phyloP scores from a whole-genome alignment of 139 green algal species.

The Astrephomene gubernaculifera region DNA sequence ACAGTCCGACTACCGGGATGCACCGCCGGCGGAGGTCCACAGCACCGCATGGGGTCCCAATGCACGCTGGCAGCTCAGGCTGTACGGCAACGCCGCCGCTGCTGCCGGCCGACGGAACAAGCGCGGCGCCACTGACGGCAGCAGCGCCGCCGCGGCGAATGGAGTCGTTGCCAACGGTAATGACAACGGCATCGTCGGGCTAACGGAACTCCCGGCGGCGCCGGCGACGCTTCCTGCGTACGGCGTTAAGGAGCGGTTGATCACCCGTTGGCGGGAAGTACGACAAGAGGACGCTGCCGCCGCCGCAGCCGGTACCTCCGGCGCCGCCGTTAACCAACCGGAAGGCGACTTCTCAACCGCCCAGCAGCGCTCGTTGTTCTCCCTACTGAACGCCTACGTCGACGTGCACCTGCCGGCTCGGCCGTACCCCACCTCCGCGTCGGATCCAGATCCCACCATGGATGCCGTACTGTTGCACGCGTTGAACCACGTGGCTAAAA shows the following conservation, averaged over 20 bases:
- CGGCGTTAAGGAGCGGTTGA: conserved; percentile 74
- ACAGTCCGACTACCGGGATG: conserved; percentile 9
- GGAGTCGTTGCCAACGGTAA: neutral
- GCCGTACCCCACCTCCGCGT: conserved; percentile 60
- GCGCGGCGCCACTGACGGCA: neutral
- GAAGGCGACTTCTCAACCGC: conserved; percentile 52
- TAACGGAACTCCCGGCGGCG: conserved; percentile 43
- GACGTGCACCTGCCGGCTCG: conserved; percentile 67
- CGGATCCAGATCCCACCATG: conserved; percentile 54
- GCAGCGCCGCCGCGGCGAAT: neutral
- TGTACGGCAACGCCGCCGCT: neutral
- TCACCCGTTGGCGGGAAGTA: conserved; percentile 70
- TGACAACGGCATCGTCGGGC: neutral
- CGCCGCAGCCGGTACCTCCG: neutral
- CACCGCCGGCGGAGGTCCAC: conserved; percentile 15
- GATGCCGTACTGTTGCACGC: conserved; percentile 87
- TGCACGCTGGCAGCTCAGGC: conserved; percentile 45
- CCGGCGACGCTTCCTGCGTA: conserved; percentile 46
- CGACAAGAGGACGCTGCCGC: conserved; percentile 27
- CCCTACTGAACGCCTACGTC: conserved; percentile 66
- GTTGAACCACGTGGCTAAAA: conserved; percentile 86
- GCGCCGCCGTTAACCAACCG: neutral
- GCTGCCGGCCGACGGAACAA: neutral
- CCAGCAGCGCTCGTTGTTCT: conserved; percentile 70
- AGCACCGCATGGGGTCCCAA: neutral